Percentiles rank a stretch among this genome's conserved stretches.
These are phyloP conservation scores for Trichophyton simii DNA, from an alignment of 2,329 filamentous ascomycete genomes.

Conservation along the genomic window DNA sequence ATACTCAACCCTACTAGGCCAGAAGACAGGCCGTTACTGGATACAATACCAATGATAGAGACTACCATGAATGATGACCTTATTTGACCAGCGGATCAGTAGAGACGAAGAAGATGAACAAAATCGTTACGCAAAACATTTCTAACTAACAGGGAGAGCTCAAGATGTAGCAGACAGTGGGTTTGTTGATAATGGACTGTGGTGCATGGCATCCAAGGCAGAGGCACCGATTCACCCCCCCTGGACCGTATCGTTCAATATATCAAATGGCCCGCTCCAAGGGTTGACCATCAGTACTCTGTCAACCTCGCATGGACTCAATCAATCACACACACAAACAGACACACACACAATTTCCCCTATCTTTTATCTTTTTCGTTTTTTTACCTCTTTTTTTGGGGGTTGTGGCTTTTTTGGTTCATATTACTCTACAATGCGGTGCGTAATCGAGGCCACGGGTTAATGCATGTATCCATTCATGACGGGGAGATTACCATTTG, in stretches of 20 bases:
- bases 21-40: background rate
- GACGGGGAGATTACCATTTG: constrained; percentile 34
- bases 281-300: too few relatives aligned
- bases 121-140: constrained; percentile 1
- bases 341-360: background rate
- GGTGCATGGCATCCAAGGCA: background rate
- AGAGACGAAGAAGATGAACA: background rate
- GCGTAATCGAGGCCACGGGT: background rate
- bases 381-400: background rate
- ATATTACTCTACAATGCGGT: background rate
- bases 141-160: constrained; percentile 1
- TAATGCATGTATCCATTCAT: constrained; percentile 30
- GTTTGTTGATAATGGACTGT: background rate
- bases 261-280: too few relatives aligned
- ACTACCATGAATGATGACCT: too few relatives aligned
- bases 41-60: background rate
- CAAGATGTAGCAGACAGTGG: background rate
- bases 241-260: too few relatives aligned
- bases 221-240: background rate
- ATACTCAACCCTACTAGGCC: too few relatives aligned
- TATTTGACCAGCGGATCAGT: background rate
- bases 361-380: background rate
- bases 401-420: background rate
- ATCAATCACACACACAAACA: background rate
- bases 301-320: background rate